Conservation (phyloP, 176 grass and related monocot genomes). For the Musa acuminata region DNA sequence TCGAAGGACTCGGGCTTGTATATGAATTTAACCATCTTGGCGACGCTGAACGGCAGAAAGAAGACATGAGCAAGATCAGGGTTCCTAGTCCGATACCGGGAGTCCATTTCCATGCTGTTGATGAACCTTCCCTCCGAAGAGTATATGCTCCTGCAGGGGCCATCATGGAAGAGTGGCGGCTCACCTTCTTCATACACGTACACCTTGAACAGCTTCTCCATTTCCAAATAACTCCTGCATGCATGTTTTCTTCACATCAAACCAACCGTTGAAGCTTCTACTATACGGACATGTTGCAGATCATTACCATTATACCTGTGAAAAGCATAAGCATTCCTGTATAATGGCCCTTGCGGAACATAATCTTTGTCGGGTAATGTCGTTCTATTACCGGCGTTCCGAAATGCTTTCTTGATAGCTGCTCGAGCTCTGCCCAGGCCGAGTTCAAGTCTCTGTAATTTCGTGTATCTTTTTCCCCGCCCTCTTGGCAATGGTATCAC, state of each 20-base stretch:
- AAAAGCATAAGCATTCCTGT: slow-evolving; percentile 72
- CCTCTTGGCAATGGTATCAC: not conserved
- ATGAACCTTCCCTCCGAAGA: slow-evolving; percentile 87
- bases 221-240: slow-evolving; percentile 83
- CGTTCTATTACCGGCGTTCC: slow-evolving; percentile 13
- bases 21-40: slow-evolving; percentile 75
- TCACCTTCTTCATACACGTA: slow-evolving; percentile 91
- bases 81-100: slow-evolving; percentile 34
- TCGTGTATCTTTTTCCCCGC: slow-evolving; percentile 25
- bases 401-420: slow-evolving; percentile 40
- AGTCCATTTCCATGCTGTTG: slow-evolving; percentile 51
- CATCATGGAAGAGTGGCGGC: slow-evolving; percentile 90
- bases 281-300: no score
- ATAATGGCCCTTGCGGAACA: slow-evolving; percentile 51
- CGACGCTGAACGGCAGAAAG: slow-evolving; percentile 84
- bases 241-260: no score
- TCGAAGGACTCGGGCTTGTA: slow-evolving; percentile 38
- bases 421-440: slow-evolving; percentile 47
- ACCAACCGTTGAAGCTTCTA: no score
- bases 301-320: slow-evolving; percentile 33
- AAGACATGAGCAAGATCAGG: slow-evolving; percentile 51
- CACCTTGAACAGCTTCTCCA: slow-evolving; percentile 83
- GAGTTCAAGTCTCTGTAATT: slow-evolving; percentile 46
- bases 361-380: slow-evolving; percentile 40
- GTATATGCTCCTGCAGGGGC: slow-evolving; percentile 81